A percentile compares a stretch with the other conserved stretches of the same genome.
These are phyloP conservation scores for Plasmodium chabaudi DNA, from an alignment of 169 alveolate species.

Conservation along the genomic window DNA sequence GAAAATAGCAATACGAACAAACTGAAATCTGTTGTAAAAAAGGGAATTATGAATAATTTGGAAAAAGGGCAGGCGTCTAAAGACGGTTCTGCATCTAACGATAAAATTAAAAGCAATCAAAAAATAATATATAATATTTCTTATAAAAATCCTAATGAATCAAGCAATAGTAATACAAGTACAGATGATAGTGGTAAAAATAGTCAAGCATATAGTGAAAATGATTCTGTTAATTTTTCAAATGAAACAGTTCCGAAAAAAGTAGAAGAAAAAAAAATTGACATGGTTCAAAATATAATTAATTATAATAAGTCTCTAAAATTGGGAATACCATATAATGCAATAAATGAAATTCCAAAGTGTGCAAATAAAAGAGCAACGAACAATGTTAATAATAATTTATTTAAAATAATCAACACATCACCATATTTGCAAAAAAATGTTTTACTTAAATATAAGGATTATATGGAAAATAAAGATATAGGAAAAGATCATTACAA, in stretches of 20 bases:
- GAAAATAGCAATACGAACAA: not conserved
- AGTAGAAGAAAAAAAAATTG: not conserved
- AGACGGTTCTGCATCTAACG: too few species aligned
- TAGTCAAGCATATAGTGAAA: not conserved
- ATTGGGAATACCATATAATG: not conserved
- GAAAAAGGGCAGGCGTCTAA: too few species aligned
- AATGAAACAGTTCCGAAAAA: not conserved
- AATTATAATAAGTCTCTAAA: not conserved
- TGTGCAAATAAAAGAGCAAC: too few species aligned
- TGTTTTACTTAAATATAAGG: too few species aligned
- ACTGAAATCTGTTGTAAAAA: not conserved
- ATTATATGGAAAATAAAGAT: too few species aligned
- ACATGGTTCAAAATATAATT: not conserved
- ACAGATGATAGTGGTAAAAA: not conserved
- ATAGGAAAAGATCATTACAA: too few species aligned
- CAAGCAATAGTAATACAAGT: not conserved
- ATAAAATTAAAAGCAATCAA: too few species aligned
- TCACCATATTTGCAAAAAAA: too few species aligned
- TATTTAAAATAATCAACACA: too few species aligned
- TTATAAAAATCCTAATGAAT: not conserved
- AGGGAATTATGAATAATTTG: too few species aligned
- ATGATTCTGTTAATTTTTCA: not conserved
- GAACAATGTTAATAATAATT: too few species aligned
- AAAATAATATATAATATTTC: not conserved
- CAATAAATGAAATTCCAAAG: not conserved